Base-by-base conservation (phyloP, 352 stramenopile species). In the Phytophthora ohioensis region DNA sequence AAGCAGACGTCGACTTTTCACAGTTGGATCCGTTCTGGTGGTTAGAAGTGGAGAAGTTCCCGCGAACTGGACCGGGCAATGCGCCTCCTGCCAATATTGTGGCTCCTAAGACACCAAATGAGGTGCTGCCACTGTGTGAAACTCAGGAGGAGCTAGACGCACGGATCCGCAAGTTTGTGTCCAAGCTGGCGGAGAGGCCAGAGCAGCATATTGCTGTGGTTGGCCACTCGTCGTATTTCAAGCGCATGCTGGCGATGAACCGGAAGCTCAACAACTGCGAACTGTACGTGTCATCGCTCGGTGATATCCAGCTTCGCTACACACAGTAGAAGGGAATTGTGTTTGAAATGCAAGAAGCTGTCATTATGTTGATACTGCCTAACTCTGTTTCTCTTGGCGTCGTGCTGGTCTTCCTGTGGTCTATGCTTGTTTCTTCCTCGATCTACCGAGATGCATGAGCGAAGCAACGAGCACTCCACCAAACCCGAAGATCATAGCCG, bases 221-320 rank as follows among this genome's bases (percentile, higher is more conserved):
- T 31, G 86, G 89, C 17, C 89, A 96, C 71, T 95, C 88, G 42
- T 81, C 82, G 34, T 96, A 86, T 69, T 95, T 96, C 74, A 96
- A 94, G 63, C 82, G 85, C 13, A 90, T 94, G 87, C 78, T 94
- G 30, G 75, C 77, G 17, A 93, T 94, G 84, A 84, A 65, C 47
- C 80, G 85, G 5, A 95, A 96, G 61, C 81, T 95, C 15, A 69
- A 70, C 60, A 96, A 96, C 67, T 96, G 89, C 57, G 87, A 96
- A 45, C 71, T 96, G n/a, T 69, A 76, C 7, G 75, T 84, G 38
- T 84, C 57, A 10, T 62, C 64, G 5, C 27, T 80, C 2, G 55
- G 43, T 35, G 64, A 61, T 3, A 75, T 80, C 34, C 60, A 69
- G 30, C 34, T 69, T 41, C 73, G 64, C 30, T 75, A 65, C 45